Base-by-base conservation (phyloP, 2,329 filamentous ascomycete genomes). In the Endoconidiophora polonica region DNA sequence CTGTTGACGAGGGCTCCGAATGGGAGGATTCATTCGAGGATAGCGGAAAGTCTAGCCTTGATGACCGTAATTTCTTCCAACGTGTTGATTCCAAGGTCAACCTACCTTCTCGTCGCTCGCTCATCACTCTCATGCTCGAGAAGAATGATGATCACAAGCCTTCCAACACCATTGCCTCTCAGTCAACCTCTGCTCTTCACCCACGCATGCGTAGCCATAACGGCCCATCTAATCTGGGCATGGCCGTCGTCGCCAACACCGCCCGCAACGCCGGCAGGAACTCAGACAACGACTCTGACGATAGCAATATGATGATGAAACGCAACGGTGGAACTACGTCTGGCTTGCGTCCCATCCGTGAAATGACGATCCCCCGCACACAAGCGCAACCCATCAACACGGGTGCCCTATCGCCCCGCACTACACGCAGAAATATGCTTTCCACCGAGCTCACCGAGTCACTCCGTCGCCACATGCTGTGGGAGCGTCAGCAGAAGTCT, bases 401-500 rank as follows among this genome's bases (percentile, higher is more conserved):
- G 12, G 75, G 81, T 18, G 74, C 74, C n/a, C 74, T 94, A 56
- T 96, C 91, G 4, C 91, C 91, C 3, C 79, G 87, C 52, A 95
- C 90, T 0, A 95, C 88, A 0, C 78, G 91, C 47, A 78, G 88
- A 54, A 93, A 95, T 65, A 98, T 98, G 91, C 74, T 98, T 51
- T 83, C 86, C 6, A 93, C 86, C 0, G 91, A 98, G 67, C 71
- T 98, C 49, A 95, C 90, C 2, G 87, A 94, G 62, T 94, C 86
- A 20, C 78, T 98, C 3, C 79, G 91, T 20, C 84, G 87, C 58
- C 85, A 95, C 59, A 79, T 98, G 14, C 75, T 96, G 14, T 94
- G 86, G 84, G 91, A 98, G 64, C 82, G 91, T 48, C 86, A 94
- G 61, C 90, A 96, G 61, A 94, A 91, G 73, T 86, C 86, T 53